Evolutionary conservation across 2,329 filamentous ascomycete genomes (phyloP), one percentile per base, ranked within the genome.

Genomic region (Colletotrichum sp.): DNA sequence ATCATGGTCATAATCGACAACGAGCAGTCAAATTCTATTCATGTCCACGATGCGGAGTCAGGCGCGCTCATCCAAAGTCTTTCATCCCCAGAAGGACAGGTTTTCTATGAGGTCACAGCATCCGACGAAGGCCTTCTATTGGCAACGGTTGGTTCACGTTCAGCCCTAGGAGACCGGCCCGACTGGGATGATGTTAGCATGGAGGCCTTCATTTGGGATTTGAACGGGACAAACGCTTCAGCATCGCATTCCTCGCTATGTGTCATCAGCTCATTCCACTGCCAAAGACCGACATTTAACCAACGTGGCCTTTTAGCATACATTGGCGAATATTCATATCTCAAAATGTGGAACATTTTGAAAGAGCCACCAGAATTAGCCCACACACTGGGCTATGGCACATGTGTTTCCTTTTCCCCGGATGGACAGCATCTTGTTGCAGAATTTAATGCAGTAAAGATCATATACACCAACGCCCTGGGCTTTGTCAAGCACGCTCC

Each of bases 261-360:
- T 9, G 8, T 43, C 0, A n/a, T 39, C 4, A 18, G 16, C 36
- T 39, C 39, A 8, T 2, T 43, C 18, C 8, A 9, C 39, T 9
- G 16, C 5, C 2, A n/a, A 18, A 10, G 6, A 0, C 39, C 39
- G 2, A 43, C 1, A n/a, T 10, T 43, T 5, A 43, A n/a, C 39
- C 16, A 43, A 0, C 16, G 10, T n/a, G 39, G 39, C 6, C 8
- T n/a, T 18, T 43, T 43, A 6, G 39, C 39, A n/a, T 43, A 9
- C 15, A 18, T 15, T 18, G 15, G 36, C 16, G 39, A 43, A 0
- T 9, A 18, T 10, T 9, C 4, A 0, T 18, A n/a, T 9, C 39
- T 43, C 8, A 43, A n/a, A n/a, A 5, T 43, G 0, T 43, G 39
- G 39, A n/a, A 43, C 2, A 0, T 43, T 43, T 43, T n/a, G 39